A percentile compares a stretch with the other conserved stretches of the same genome.
These are phyloP conservation scores for Ampelomyces quisqualis DNA, from an alignment of 2,329 filamentous ascomycete genomes.

Conservation along the genomic window DNA sequence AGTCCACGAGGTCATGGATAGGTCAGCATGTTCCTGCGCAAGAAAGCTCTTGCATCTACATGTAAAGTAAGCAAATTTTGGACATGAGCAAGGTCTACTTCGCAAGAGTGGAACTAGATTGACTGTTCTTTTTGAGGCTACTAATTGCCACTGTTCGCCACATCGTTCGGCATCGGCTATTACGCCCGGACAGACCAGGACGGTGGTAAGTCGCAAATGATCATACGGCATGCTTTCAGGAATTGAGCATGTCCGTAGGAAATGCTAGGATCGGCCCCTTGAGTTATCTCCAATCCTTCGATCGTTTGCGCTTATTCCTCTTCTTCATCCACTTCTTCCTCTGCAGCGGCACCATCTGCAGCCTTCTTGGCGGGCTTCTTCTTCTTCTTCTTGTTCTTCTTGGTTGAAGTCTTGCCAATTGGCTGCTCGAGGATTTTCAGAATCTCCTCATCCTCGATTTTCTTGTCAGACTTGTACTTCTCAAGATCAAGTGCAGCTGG, in stretches of 20 bases:
- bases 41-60: too few species aligned
- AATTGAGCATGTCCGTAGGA: not conserved
- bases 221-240: not conserved
- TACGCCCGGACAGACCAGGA: not conserved
- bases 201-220: not conserved
- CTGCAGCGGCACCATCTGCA: constrained; percentile 51
- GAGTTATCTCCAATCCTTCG: constrained; percentile 2
- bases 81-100: too few species aligned
- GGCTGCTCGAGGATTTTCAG: constrained; percentile 92
- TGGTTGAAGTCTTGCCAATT: constrained; percentile 63
- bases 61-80: too few species aligned
- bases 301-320: constrained; percentile 36
- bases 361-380: constrained; percentile 73
- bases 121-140: constrained; percentile 17
- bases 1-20: too few species aligned
- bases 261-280: not conserved
- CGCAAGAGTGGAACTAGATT: constrained; percentile 3
- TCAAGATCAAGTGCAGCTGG: constrained; percentile 73
- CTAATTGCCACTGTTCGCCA: constrained; percentile 11
- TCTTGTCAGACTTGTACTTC: constrained; percentile 93
- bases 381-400: constrained; percentile 80
- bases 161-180: not conserved
- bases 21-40: too few species aligned
- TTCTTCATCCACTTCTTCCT: constrained; percentile 42
- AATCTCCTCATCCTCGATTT: constrained; percentile 94